phyloP scores from a whole-genome alignment of 164 flowering plant genomes.

The Chimonanthus salicifolius region DNA sequence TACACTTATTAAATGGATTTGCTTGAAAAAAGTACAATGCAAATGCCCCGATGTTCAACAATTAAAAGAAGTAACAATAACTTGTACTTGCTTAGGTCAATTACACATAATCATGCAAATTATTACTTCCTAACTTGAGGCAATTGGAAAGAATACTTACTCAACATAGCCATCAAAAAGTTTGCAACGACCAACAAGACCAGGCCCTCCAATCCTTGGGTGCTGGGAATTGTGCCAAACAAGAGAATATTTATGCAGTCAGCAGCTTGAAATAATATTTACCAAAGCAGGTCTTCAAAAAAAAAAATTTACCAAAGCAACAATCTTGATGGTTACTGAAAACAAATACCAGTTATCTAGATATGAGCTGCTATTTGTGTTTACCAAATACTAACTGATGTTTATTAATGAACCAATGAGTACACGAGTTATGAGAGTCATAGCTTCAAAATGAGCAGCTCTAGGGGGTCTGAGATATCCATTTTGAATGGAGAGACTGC shows the following conservation, averaged over 20 bases:
- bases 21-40: too few species aligned
- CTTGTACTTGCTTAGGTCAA: too few species aligned
- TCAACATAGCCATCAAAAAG: slow-evolving; percentile 60
- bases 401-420: background rate
- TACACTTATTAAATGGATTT: too few species aligned
- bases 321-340: background rate
- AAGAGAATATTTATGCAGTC: background rate
- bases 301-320: background rate
- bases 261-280: slow-evolving; percentile 9
- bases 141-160: slow-evolving; percentile 38
- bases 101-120: background rate
- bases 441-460: too few species aligned
- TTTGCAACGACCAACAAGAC: slow-evolving; percentile 67
- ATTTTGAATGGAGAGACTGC: too few species aligned
- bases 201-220: slow-evolving; percentile 90
- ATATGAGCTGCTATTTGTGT: background rate
- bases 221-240: slow-evolving; percentile 31
- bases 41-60: too few species aligned
- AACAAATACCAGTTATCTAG: background rate
- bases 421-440: too few species aligned
- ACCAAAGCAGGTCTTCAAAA: background rate
- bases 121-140: background rate
- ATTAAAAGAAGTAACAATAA: too few species aligned
- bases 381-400: background rate
- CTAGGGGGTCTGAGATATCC: too few species aligned